Percentiles rank a stretch among this genome's conserved stretches.
Conservation (phyloP, 805 yeast species). For the Scheffersomyces coipomensis region DNA sequence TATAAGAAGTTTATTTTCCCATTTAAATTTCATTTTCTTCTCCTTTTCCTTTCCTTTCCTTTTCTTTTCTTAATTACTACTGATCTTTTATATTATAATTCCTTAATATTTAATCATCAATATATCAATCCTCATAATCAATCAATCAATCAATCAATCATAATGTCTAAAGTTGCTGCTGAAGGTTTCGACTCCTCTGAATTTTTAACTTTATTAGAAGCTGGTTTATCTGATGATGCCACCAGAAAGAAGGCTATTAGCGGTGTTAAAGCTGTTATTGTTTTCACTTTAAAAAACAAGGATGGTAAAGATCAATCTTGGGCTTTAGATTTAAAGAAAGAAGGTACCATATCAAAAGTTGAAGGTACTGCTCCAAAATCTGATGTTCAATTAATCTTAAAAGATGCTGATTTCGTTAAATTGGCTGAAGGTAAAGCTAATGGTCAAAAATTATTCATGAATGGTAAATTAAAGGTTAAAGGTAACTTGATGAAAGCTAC, state of each 20-base stretch:
- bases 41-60: not conserved
- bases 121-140: too few species aligned
- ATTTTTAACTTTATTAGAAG: constrained; percentile 37
- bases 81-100: not conserved
- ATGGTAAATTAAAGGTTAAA: constrained; percentile 81
- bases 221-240: constrained; percentile 35
- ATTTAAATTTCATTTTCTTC: not conserved
- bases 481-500: constrained; percentile 93
- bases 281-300: constrained; percentile 65
- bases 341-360: constrained; percentile 44
- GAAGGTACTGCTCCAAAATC: constrained; percentile 47
- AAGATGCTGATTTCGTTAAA: constrained; percentile 68
- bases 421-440: constrained; percentile 77
- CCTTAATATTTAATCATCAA: not conserved
- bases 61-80: not conserved
- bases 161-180: constrained; percentile 24
- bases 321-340: constrained; percentile 64
- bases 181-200: constrained; percentile 46
- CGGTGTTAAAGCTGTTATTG: constrained; percentile 60
- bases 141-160: too few species aligned
- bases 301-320: constrained; percentile 60
- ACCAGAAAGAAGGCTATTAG: constrained; percentile 37
- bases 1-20: too few species aligned
- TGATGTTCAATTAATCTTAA: constrained; percentile 65
- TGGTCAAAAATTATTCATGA: constrained; percentile 81